phyloP scores from a whole-genome alignment of 2,329 filamentous ascomycete species.

The Hypoxylon sp. region DNA sequence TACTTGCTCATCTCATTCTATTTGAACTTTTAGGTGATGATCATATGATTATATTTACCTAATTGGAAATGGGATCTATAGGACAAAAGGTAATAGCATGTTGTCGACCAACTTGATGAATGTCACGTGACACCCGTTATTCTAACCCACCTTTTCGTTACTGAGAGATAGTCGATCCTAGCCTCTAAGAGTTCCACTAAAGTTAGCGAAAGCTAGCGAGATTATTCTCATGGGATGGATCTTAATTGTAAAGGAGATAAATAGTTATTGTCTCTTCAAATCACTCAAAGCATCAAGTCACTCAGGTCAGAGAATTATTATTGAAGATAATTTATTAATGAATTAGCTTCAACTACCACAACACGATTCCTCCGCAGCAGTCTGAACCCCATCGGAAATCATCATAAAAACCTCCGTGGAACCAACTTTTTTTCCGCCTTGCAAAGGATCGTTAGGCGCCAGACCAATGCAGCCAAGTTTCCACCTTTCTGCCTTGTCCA shows the following conservation, averaged over 20 bases:
- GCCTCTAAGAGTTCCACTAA: neutral
- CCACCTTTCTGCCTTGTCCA: conserved; percentile 12
- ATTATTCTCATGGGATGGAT: too few species aligned
- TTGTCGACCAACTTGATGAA: neutral
- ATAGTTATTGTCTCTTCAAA: too few species aligned
- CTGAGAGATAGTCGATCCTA: neutral
- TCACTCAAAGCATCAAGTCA: conserved; percentile 15
- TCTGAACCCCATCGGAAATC: conserved; percentile 6
- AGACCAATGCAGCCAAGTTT: conserved; percentile 10
- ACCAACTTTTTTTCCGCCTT: neutral
- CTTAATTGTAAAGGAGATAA: too few species aligned
- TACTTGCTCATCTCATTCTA: too few species aligned
- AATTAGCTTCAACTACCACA: conserved; percentile 13
- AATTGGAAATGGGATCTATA: neutral
- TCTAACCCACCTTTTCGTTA: neutral
- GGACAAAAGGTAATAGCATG: neutral
- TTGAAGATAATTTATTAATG: conserved; percentile 2
- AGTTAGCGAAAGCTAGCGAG: neutral
- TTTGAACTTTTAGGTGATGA: too few species aligned
- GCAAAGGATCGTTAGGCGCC: conserved; percentile 22
- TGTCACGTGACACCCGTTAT: neutral
- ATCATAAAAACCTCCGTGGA: conserved; percentile 15
- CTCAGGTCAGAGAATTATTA: neutral
- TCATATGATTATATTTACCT: too few species aligned
- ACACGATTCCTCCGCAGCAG: conserved; percentile 5